Percentiles rank a stretch among this genome's conserved stretches.
These are phyloP conservation scores for Fusarium chuoi DNA, from an alignment of 2,329 filamentous ascomycete species.

Conservation along the genomic window DNA sequence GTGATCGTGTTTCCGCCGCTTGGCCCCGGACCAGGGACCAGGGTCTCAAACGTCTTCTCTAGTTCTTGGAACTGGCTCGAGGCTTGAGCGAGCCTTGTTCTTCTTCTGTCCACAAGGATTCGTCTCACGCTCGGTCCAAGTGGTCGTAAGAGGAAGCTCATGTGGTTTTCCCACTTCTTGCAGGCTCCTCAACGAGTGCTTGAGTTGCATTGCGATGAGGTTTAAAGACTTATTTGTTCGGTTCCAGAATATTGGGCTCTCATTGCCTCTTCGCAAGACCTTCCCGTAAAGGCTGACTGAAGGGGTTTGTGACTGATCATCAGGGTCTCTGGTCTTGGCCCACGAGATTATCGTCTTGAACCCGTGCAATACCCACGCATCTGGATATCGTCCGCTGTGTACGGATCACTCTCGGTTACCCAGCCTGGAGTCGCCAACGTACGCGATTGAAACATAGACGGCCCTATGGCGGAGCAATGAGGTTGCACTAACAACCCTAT, in stretches of 20 bases:
- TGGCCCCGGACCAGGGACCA: background rate
- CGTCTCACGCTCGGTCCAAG: constrained; percentile 9
- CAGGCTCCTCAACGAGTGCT: constrained; percentile 1
- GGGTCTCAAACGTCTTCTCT: constrained; percentile 10
- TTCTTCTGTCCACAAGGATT: constrained; percentile 13
- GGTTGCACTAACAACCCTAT: background rate
- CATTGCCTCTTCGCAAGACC: constrained; percentile 16
- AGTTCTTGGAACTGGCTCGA: constrained; percentile 5
- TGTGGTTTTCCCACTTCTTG: constrained; percentile 8
- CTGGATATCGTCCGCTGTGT: background rate
- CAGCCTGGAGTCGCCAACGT: background rate
- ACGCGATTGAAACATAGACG: constrained; percentile 17
- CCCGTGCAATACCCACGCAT: background rate
- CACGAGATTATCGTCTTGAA: background rate
- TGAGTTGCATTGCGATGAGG: background rate
- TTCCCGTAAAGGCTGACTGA: constrained; percentile 12
- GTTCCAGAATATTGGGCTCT: constrained; percentile 25
- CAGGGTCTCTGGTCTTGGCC: background rate
- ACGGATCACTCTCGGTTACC: constrained; percentile 16
- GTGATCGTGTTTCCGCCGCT: constrained; percentile 13
- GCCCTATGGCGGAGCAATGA: background rate
- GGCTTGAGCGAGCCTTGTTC: constrained; percentile 5
- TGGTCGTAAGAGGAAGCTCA: constrained; percentile 38
- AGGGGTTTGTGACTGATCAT: constrained; percentile 7
- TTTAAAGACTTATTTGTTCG: constrained; percentile 1